A percentile compares a stretch with the other conserved stretches of the same genome.
Evolutionary conservation across 208 protist genomes (phyloP).

Genomic region (Spongospora subterranea): DNA sequence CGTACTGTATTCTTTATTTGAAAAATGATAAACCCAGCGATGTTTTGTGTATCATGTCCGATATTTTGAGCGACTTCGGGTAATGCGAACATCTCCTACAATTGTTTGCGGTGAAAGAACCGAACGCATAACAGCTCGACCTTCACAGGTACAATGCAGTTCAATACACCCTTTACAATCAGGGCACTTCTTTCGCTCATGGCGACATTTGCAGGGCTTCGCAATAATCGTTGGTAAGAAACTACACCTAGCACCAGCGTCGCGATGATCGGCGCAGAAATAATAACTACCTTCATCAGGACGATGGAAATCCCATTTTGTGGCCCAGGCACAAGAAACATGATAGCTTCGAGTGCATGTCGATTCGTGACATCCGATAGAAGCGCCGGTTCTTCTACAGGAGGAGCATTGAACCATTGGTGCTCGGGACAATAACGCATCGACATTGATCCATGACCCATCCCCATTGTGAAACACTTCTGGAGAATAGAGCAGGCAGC

Average conservation of each 20-base stretch:
- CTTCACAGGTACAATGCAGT: not conserved
- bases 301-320: slow-evolving; percentile 2
- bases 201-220: not conserved
- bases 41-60: too few relatives aligned
- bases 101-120: too few relatives aligned
- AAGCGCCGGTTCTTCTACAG: not conserved
- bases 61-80: too few relatives aligned
- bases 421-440: not conserved
- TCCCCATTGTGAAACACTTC: not conserved
- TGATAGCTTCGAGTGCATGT: not conserved
- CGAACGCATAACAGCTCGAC: not conserved
- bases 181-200: not conserved
- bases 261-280: not conserved
- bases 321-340: not conserved
- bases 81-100: too few relatives aligned
- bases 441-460: not conserved
- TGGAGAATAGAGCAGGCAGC: not conserved
- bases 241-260: not conserved
- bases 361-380: not conserved
- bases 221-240: not conserved
- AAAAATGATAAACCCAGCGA: too few relatives aligned
- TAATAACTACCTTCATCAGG: not conserved
- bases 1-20: too few relatives aligned
- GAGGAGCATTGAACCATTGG: not conserved
- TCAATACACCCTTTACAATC: not conserved